Conservation (phyloP, 2,329 filamentous ascomycete genomes). For the Fonsecaea pugnacius region DNA sequence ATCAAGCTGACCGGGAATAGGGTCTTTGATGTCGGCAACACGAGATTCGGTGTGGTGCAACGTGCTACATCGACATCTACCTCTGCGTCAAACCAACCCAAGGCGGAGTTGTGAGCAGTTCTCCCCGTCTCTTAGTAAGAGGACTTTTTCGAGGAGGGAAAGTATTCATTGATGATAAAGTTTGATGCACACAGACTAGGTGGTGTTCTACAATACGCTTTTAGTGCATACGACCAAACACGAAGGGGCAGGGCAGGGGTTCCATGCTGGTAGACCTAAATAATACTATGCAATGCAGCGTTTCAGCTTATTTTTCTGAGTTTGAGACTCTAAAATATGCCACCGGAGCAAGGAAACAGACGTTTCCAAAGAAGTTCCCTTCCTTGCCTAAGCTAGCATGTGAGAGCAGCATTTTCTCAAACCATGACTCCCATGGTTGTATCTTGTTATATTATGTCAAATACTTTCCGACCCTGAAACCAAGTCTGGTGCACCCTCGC, state of each 20-base stretch:
- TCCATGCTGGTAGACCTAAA: background rate
- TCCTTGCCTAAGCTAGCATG: no score
- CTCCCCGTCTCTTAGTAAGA: background rate
- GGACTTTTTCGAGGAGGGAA: background rate
- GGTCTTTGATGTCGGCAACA: conserved; percentile 67
- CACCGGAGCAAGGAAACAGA: background rate
- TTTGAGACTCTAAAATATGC: background rate
- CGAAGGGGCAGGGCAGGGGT: background rate
- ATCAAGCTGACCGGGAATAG: conserved; percentile 40
- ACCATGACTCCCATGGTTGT: background rate
- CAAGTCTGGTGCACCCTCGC: conserved; percentile 52
- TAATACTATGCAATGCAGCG: background rate
- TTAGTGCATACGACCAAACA: background rate
- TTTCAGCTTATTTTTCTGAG: background rate
- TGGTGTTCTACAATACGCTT: background rate
- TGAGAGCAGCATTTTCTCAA: background rate
- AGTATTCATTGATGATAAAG: background rate
- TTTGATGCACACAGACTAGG: background rate
- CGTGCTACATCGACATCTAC: conserved; percentile 47
- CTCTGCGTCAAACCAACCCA: background rate
- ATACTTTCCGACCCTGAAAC: conserved; percentile 48
- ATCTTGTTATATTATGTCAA: conserved; percentile 19
- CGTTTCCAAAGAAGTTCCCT: no score
- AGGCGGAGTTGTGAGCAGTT: background rate
- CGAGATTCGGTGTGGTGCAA: conserved; percentile 64